phyloP scores from a whole-genome alignment of 805 yeast genomes.

The Ogataea pini region DNA sequence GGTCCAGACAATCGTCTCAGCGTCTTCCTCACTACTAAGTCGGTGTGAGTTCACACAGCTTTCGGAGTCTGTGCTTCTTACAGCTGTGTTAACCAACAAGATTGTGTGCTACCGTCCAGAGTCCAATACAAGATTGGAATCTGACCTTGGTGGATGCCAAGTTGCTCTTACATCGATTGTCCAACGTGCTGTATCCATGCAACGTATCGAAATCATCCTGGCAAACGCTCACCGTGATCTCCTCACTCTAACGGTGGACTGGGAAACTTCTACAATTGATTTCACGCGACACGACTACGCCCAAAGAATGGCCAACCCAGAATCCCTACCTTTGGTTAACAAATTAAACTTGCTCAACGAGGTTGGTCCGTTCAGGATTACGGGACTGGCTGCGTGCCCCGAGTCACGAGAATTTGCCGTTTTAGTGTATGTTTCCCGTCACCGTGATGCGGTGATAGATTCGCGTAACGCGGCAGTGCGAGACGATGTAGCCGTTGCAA shows the following conservation, averaged over 20 bases:
- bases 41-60: constrained; percentile 13
- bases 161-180: constrained; percentile 20
- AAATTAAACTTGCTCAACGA: constrained; percentile 18
- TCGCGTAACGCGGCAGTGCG: constrained; percentile 13
- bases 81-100: constrained; percentile 9
- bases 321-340: constrained; percentile 11
- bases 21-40: constrained; percentile 12
- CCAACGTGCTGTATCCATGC: constrained; percentile 7
- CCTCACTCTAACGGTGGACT: constrained; percentile 8
- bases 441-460: constrained; percentile 12
- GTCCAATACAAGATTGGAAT: constrained; percentile 1
- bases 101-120: constrained; percentile 1
- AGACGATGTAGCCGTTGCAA: constrained; percentile 17
- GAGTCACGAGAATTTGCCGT: constrained; percentile 15
- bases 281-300: constrained; percentile 13
- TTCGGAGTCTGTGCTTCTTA: not conserved
- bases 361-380: constrained; percentile 10
- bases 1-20: constrained; percentile 5
- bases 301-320: constrained; percentile 3
- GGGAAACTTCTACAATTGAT: constrained; percentile 3
- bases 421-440: constrained; percentile 12
- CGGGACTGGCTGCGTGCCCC: constrained; percentile 8
- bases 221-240: constrained; percentile 17
- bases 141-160: constrained; percentile 7
- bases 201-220: constrained; percentile 5